Evolutionary conservation across 306 rosid genomes (phyloP).

Genomic region (Vigna mungo): DNA sequence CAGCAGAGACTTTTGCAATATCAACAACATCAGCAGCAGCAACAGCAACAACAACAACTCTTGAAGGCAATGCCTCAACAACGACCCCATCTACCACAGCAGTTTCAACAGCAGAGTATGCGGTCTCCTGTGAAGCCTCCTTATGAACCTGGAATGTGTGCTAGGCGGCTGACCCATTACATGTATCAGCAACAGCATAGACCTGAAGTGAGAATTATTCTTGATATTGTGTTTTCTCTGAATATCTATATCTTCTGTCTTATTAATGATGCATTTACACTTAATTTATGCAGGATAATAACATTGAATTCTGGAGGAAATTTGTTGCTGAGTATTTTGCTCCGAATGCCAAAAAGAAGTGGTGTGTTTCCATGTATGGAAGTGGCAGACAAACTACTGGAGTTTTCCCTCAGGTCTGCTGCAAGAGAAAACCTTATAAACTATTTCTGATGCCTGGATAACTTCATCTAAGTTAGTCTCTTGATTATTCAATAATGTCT

Average conservation of each 20-base stretch:
- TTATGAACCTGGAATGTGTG: conserved; percentile 99
- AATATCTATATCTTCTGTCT: conserved; percentile 21
- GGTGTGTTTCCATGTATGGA: conserved; percentile 99
- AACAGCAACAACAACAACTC: conserved; percentile 73
- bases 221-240: conserved; percentile 1
- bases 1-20: conserved; percentile 77
- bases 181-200: conserved; percentile 94
- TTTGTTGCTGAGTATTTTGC: conserved; percentile 93
- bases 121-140: conserved; percentile 79
- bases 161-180: conserved; percentile 88
- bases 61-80: conserved; percentile 86
- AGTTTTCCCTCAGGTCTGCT: conserved; percentile 94
- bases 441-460: conserved; percentile 43
- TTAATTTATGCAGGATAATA: conserved; percentile 73
- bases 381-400: conserved; percentile 95
- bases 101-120: conserved; percentile 81
- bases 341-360: conserved; percentile 94
- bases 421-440: conserved; percentile 41
- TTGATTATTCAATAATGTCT: conserved; percentile 38
- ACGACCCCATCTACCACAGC: conserved; percentile 79
- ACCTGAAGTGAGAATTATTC: conserved; percentile 72
- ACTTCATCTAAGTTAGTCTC: conserved; percentile 48
- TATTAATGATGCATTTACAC: conserved; percentile 37
- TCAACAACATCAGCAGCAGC: conserved; percentile 80
- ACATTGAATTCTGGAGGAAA: conserved; percentile 96